phyloP scores from a whole-genome alignment of 2,329 filamentous ascomycete genomes.

The Fusarium ambrosium region DNA sequence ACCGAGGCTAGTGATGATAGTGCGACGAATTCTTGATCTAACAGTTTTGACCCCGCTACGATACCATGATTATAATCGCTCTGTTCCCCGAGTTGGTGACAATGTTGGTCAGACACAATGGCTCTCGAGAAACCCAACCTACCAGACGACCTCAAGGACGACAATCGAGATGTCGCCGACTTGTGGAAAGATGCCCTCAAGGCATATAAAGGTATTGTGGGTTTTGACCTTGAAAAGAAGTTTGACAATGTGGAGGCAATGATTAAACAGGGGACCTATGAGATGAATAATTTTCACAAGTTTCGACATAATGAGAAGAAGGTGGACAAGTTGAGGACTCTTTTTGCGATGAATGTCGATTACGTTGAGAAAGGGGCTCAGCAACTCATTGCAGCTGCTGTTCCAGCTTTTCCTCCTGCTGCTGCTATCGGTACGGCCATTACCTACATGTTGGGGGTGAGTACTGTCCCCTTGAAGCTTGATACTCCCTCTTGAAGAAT shows the following conservation, averaged over 20 bases:
- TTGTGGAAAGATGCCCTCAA: slow-evolving; percentile 51
- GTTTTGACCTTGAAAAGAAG: slow-evolving; percentile 49
- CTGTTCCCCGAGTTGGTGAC: background rate
- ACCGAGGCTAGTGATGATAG: background rate
- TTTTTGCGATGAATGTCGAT: slow-evolving; percentile 48
- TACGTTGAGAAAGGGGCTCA: slow-evolving; percentile 48
- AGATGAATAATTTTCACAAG: slow-evolving; percentile 50
- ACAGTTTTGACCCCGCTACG: background rate
- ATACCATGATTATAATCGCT: background rate
- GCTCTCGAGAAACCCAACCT: slow-evolving; percentile 7
- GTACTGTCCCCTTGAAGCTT: background rate
- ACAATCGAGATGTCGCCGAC: slow-evolving; percentile 48
- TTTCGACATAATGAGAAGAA: slow-evolving; percentile 52
- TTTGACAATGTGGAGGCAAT: slow-evolving; percentile 46
- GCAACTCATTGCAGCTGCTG: slow-evolving; percentile 48
- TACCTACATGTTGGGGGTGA: slow-evolving; percentile 49
- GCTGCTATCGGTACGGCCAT: slow-evolving; percentile 52
- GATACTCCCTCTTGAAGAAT: background rate
- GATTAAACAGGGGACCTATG: slow-evolving; percentile 42
- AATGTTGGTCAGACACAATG: slow-evolving; percentile 2
- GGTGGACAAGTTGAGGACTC: slow-evolving; percentile 48
- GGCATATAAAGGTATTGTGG: slow-evolving; percentile 50
- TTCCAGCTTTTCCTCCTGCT: slow-evolving; percentile 49
- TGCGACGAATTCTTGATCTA: background rate
- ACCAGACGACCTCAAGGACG: slow-evolving; percentile 37